Evolutionary conservation across 2,329 filamentous ascomycete species (phyloP).

Genomic region (Trichoderma guizhouense): DNA sequence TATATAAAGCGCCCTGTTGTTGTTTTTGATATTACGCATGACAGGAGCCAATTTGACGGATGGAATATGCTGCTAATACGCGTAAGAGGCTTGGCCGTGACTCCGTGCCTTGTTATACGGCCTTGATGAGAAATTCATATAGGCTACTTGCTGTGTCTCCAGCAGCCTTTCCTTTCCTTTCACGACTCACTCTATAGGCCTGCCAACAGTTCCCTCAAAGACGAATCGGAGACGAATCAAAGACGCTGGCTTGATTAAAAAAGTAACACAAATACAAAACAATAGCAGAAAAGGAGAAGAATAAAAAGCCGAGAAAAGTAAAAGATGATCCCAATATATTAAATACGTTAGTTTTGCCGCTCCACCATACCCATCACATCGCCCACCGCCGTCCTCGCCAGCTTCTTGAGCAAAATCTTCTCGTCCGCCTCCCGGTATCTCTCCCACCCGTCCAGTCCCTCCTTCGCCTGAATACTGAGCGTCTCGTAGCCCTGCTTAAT

Average conservation of each 20-base stretch:
- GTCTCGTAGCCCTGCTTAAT: slow-evolving; percentile 98
- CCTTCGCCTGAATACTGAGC: slow-evolving; percentile 82
- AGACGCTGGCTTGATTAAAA: neutral
- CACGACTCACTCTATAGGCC: neutral
- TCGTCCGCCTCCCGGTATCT: slow-evolving; percentile 83
- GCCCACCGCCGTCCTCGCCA: slow-evolving; percentile 71
- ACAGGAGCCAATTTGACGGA: neutral
- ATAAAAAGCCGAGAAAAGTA: neutral
- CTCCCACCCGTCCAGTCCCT: slow-evolving; percentile 83
- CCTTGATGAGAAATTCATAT: neutral
- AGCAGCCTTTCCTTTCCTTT: neutral
- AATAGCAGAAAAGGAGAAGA: neutral
- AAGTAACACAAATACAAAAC: neutral
- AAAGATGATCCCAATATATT: neutral
- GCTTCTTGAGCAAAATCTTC: slow-evolving; percentile 79
- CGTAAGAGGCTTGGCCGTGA: neutral
- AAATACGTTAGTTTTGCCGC: slow-evolving; percentile 23
- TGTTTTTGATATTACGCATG: neutral
- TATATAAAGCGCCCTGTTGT: neutral
- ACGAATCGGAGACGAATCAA: no score
- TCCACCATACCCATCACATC: slow-evolving; percentile 54
- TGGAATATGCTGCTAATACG: neutral
- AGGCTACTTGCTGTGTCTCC: neutral
- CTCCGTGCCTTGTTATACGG: neutral
- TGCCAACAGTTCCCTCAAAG: neutral